These are phyloP conservation scores for Rhipidocladum racemiflorum DNA, from an alignment of 176 grass and related monocot species.

Conservation along the genomic window DNA sequence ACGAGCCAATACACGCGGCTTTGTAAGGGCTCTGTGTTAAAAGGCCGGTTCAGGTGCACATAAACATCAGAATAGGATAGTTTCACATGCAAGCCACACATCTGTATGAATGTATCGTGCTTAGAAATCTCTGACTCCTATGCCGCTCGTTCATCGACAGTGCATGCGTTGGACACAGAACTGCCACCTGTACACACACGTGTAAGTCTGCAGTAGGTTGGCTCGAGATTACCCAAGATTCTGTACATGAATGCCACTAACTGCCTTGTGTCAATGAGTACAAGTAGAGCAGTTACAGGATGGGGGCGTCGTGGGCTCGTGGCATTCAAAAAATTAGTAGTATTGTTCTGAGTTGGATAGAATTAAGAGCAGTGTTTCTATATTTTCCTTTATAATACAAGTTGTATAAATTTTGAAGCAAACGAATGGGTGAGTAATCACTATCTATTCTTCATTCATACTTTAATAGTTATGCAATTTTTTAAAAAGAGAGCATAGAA, in stretches of 20 bases:
- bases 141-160: background rate
- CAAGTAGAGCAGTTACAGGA: background rate
- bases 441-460: no score
- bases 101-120: background rate
- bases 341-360: background rate
- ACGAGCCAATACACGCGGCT: no score
- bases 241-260: slow-evolving; percentile 36
- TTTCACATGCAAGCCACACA: slow-evolving; percentile 31
- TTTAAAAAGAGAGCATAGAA: no score
- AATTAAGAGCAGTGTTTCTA: no score
- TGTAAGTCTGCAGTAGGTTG: background rate
- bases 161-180: background rate
- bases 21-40: no score
- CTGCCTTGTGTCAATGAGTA: background rate
- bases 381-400: no score
- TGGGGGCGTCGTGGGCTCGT: background rate
- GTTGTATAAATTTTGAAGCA: no score
- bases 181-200: background rate
- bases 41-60: background rate
- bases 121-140: background rate
- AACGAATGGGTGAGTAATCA: no score
- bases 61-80: background rate
- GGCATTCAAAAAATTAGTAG: background rate
- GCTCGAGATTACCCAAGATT: background rate
- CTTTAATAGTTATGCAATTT: no score